Evolutionary conservation across 495 filamentous ascomycete genomes (phyloP), one percentile per base, ranked within the genome.

Genomic region (Penicillium nucicola): DNA sequence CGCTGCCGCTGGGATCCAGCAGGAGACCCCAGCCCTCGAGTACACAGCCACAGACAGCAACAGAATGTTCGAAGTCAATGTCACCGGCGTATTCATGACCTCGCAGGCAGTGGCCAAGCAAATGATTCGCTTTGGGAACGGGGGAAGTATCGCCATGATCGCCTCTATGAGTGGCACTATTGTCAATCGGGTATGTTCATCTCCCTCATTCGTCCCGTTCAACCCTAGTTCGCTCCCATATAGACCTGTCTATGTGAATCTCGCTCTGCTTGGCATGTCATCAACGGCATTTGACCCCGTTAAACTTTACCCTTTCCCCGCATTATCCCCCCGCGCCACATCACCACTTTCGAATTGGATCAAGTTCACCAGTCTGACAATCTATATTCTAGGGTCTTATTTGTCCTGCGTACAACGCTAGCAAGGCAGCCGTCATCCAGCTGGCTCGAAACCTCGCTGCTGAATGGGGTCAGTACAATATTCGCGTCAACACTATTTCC

Each of bases 401-500:
- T 58, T 85, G 81, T 64, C 85, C 90, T 28, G 89, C 87, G 31
- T 96, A 96, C 74, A 96, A 96, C 61, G 86, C 90, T 42, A 90
- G 85, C 62, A 96, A 96, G 68, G 89, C 89, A 4, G 91, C 81
- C 11, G 89, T 96, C 5, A 60, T 95, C 66, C 91, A 96, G 61
- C 83, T 96, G 4, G 84, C 75, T 7, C 85, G 87, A 58, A 92
- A 90, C 67, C 79, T 97, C n/a, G 92, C 91, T 5, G 67, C 81
- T 23, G 89, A 95, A 67, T 92, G 92, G 92, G 92, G 92, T 20
- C 65, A 70, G 53, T 80, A 92, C 67, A 86, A 85, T 44, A 97
- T 97, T 66, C 87, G 92, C 3, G 91, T 96, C 52, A 97, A 97
- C 74, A 95, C 91, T 34, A 85, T 97, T 58, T 95, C 89, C 12